Percentiles rank a stretch among this genome's conserved stretches.
Evolutionary conservation across 305 asterid genomes (phyloP).

Genomic region (Andrographis paniculata): DNA sequence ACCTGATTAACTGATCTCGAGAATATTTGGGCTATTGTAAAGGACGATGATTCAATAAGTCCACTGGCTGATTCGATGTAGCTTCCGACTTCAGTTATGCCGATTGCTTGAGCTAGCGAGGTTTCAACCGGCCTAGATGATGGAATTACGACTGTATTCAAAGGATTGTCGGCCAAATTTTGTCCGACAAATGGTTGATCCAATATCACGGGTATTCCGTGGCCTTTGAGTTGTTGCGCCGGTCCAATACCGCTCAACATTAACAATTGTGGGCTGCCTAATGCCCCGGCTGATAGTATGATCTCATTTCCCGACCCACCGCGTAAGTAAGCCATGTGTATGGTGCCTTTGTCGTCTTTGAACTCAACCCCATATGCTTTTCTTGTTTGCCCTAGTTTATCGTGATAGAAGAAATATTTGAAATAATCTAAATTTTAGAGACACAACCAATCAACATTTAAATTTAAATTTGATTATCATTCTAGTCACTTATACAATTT

Average conservation of each 20-base stretch:
- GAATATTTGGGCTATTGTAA: too few species aligned
- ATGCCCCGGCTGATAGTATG: constrained; percentile 56
- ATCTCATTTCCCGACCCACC: constrained; percentile 39
- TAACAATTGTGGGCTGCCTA: constrained; percentile 73
- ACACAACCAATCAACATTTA: too few species aligned
- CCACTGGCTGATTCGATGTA: constrained; percentile 53
- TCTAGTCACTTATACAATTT: too few species aligned
- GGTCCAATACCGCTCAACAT: constrained; percentile 81
- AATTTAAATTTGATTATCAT: too few species aligned
- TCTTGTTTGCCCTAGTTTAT: constrained; percentile 20
- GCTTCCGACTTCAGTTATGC: constrained; percentile 41
- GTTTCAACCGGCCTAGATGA: constrained; percentile 35
- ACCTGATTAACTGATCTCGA: too few species aligned
- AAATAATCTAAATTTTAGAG: too few species aligned
- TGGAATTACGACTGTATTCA: constrained; percentile 46
- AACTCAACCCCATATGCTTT: constrained; percentile 45
- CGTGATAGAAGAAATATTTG: too few species aligned
- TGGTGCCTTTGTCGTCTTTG: constrained; percentile 30
- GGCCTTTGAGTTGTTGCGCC: constrained; percentile 22
- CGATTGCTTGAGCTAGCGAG: constrained; percentile 49
- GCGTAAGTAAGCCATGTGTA: constrained; percentile 41
- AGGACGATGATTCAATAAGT: too few species aligned
- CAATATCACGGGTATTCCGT: constrained; percentile 16
- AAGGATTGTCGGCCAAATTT: constrained; percentile 65
- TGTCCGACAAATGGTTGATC: constrained; percentile 36